Evolutionary conservation across 176 grass and related monocot genomes (phyloP).

Genomic region (Rhynchospora pubera): DNA sequence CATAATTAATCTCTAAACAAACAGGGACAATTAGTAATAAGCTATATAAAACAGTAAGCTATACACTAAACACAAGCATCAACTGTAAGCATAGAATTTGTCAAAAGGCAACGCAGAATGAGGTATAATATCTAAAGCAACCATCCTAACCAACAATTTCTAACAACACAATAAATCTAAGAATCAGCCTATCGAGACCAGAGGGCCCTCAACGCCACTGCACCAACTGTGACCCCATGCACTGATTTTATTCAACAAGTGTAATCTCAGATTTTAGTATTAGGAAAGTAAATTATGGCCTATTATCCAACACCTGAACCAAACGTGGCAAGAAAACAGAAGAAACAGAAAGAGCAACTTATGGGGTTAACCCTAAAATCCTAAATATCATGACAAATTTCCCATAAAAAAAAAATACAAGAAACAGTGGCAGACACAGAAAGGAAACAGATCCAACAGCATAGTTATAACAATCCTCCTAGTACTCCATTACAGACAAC

Average conservation of each 20-base stretch:
- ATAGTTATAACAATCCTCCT: slow-evolving; percentile 3
- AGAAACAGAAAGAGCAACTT: neutral
- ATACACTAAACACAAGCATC: neutral
- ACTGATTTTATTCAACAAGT: neutral
- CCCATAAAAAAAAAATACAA: neutral
- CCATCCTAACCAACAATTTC: neutral
- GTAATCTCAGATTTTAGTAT: neutral
- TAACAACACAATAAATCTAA: neutral
- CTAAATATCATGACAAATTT: slow-evolving; percentile 1
- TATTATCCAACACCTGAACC: neutral
- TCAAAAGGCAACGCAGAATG: too few species aligned
- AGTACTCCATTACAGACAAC: slow-evolving; percentile 5
- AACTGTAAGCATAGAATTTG: too few species aligned
- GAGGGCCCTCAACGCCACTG: neutral
- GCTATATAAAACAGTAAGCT: neutral
- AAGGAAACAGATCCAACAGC: neutral
- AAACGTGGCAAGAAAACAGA: neutral
- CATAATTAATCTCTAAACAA: neutral
- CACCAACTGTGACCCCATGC: neutral
- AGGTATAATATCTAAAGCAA: neutral
- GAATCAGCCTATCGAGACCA: neutral
- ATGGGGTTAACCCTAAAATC: neutral
- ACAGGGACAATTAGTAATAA: neutral
- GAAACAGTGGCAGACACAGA: slow-evolving; percentile 2
- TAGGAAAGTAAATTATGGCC: neutral